These are phyloP conservation scores for Cadophora sp. DNA, from an alignment of 2,329 filamentous ascomycete genomes.

Conservation along the genomic window DNA sequence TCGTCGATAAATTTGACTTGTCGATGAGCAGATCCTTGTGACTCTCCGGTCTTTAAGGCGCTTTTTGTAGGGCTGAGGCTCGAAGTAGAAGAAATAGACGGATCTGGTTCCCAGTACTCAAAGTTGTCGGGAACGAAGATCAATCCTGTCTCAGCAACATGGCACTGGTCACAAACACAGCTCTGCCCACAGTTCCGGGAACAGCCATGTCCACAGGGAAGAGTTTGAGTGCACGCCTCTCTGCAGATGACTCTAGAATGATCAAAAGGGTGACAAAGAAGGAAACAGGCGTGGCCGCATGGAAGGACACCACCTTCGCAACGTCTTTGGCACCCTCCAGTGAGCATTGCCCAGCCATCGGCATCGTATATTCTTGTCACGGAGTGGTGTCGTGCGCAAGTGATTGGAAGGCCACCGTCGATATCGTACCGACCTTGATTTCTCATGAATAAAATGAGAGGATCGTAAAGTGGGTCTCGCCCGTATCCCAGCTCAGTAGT, in stretches of 20 bases:
- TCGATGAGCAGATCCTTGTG: neutral
- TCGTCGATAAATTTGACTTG: conserved; percentile 5
- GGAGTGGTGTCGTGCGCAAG: conserved; percentile 64
- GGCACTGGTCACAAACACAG: conserved; percentile 37
- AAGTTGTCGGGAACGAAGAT: neutral
- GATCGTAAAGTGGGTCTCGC: conserved; percentile 39
- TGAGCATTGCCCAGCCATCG: conserved; percentile 57
- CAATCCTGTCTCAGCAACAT: neutral
- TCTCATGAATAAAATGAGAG: conserved; percentile 50
- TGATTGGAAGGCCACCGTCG: conserved; percentile 61
- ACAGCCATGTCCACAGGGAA: conserved; percentile 43
- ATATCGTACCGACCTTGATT: conserved; percentile 44
- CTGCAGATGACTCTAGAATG: conserved; percentile 38
- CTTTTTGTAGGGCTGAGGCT: neutral
- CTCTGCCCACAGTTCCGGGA: conserved; percentile 34
- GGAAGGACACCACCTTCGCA: conserved; percentile 50
- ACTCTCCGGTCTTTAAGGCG: neutral
- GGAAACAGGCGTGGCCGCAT: conserved; percentile 42
- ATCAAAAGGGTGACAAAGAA: conserved; percentile 41
- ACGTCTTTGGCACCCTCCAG: conserved; percentile 57
- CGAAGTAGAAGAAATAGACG: neutral
- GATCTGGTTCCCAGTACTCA: neutral
- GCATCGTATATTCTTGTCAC: conserved; percentile 58
- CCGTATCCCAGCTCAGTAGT: conserved; percentile 22
- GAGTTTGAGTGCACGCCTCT: conserved; percentile 32